Evolutionary conservation across 2,329 filamentous ascomycete species (phyloP), one percentile per base, ranked within the genome.

Genomic region (Elsinoe ampelina): DNA sequence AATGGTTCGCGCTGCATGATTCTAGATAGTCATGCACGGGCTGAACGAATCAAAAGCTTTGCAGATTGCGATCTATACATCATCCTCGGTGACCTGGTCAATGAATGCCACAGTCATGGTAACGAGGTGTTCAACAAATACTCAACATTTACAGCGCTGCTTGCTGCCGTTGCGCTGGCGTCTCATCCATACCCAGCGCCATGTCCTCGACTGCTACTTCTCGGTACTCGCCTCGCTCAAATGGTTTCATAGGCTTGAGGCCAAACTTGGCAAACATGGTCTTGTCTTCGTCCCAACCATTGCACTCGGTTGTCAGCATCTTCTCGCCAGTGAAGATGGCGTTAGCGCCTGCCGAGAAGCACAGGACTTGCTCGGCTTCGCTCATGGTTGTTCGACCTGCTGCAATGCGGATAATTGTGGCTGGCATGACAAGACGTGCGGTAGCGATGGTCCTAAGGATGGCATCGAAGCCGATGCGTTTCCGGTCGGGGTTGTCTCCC

Each of bases 291-390:
- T 93, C 89, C 87, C 88, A 95, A 30, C 89, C 88, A 63, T 89
- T 91, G 68, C 89, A 95, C 58, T 90, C 87, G 0, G 90, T 95
- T 3, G 90, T 95, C 72, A 95, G 71, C 90, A 95, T 95, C 78
- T 92, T 95, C 75, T 95, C 90, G 7, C 90, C 90, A 0, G 90
- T 95, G 68, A 95, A 95, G 34, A 95, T 86, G n/a, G 90, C 90
- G 65, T 95, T 95, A 1, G 90, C 90, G 12, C 90, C 90, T 0
- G 89, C 89, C 80, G 88, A 85, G 74, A 95, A 95, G 71, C 89
- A 95, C 62, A 92, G 70, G 12, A 89, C 84, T 73, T 95, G 90
- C 75, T 95, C 86, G 72, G 93, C 89, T 73, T 95, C 90, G 3
- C 81, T 80, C 80, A 95, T 86, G 11, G 84, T 87, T 68, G 88